Evolutionary conservation across 257 asterid species (phyloP).

Genomic region (Penstemon eatonii): DNA sequence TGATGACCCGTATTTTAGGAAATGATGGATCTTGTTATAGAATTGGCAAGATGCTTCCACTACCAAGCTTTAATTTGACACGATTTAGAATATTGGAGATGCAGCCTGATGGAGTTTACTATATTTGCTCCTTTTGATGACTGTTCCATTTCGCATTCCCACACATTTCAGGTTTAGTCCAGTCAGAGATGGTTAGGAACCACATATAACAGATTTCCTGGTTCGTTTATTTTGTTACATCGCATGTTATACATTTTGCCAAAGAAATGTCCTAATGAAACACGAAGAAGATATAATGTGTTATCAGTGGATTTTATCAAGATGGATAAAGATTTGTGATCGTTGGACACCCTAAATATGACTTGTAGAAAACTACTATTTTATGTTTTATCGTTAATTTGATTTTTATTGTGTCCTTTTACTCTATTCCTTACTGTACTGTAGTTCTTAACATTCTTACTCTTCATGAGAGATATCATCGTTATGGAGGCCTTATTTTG

Average conservation of each 20-base stretch:
- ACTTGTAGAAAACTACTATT: neutral
- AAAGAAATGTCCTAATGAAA: neutral
- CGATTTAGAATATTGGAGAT: neutral
- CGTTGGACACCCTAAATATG: neutral
- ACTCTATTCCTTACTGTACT: neutral
- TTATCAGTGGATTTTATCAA: neutral
- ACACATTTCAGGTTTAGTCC: neutral
- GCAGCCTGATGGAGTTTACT: neutral
- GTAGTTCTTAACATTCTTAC: neutral
- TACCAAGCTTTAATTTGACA: slow-evolving; percentile 1
- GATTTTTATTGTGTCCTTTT: neutral
- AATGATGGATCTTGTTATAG: slow-evolving; percentile 2
- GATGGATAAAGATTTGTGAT: neutral
- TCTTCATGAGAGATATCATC: neutral
- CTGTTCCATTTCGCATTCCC: neutral
- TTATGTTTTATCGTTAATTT: neutral
- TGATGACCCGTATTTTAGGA: neutral
- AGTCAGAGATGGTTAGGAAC: neutral
- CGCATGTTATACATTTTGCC: neutral
- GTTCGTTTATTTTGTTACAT: neutral
- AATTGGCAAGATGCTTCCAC: neutral
- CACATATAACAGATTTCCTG: neutral
- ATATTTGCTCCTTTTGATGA: neutral
- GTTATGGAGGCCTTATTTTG: neutral
- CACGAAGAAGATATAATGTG: neutral